Conservation (phyloP, 225 moss, liverwort and hornwort genomes). For the Marchantia polymorpha region DNA sequence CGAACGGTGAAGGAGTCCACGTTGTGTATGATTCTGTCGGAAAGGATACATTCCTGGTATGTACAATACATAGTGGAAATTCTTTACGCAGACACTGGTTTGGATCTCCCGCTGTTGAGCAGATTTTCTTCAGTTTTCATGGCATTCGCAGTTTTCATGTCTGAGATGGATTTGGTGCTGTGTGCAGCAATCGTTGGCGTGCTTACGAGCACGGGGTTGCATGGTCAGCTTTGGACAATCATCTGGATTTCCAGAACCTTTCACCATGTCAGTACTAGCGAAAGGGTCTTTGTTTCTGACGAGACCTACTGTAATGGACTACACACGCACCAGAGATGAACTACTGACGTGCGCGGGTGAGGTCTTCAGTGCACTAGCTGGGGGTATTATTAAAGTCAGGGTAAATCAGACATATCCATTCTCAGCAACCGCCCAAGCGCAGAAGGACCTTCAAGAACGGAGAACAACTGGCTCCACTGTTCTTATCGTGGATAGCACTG, state of each 20-base stretch:
- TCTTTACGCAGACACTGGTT: neutral
- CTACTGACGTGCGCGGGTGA: conserved; percentile 51
- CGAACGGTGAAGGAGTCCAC: conserved; percentile 57
- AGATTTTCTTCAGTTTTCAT: neutral
- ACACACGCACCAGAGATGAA: conserved; percentile 53
- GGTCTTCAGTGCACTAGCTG: conserved; percentile 55
- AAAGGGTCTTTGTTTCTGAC: conserved; percentile 50
- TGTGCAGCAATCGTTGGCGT: conserved; percentile 64
- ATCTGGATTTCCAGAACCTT: conserved; percentile 57
- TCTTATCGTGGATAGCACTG: conserved; percentile 33
- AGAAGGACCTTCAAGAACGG: conserved; percentile 61
- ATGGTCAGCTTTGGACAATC: conserved; percentile 66
- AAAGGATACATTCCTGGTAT: conserved; percentile 73
- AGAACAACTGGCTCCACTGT: conserved; percentile 87
- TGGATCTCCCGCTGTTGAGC: neutral
- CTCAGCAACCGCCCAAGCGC: conserved; percentile 57
- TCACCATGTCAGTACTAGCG: conserved; percentile 36
- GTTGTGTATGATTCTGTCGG: conserved; percentile 89
- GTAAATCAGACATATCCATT: conserved; percentile 64
- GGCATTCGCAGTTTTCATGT: neutral
- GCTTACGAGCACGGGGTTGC: conserved; percentile 54
- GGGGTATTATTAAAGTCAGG: conserved; percentile 56
- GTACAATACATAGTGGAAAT: neutral
- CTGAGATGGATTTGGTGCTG: conserved; percentile 2
- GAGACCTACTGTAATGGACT: conserved; percentile 51